Evolutionary conservation across 306 rosid genomes (phyloP).

Genomic region (Quercus gilva): DNA sequence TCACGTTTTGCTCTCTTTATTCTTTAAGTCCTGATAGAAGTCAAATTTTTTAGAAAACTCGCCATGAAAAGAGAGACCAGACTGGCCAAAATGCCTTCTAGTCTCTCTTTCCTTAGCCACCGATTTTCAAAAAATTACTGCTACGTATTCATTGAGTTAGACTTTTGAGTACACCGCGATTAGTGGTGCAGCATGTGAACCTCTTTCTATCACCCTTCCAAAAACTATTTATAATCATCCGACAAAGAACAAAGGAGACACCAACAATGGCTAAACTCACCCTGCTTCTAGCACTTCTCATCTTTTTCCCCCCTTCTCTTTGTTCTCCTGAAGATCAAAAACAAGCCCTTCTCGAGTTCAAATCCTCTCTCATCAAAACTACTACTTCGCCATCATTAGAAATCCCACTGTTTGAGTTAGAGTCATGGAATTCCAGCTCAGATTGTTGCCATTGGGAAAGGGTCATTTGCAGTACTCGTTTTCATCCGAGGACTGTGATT

Average conservation of each 20-base stretch:
- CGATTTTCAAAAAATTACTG: no score
- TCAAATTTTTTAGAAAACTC: no score
- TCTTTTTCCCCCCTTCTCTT: slow-evolving; percentile 3
- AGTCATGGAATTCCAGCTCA: slow-evolving; percentile 27
- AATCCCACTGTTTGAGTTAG: background rate
- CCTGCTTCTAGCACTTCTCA: background rate
- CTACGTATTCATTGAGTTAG: no score
- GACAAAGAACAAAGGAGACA: no score
- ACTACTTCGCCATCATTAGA: background rate
- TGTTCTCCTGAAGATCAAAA: slow-evolving; percentile 20
- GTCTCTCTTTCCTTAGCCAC: no score
- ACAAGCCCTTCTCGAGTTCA: slow-evolving; percentile 20
- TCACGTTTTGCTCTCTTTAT: no score
- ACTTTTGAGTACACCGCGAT: no score
- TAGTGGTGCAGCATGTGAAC: no score
- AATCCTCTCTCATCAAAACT: slow-evolving; percentile 6
- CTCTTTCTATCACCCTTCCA: no score
- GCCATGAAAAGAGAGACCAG: no score
- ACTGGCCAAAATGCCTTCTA: background rate
- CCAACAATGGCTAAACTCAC: slow-evolving; percentile 12
- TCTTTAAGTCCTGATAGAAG: no score
- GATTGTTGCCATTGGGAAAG: slow-evolving; percentile 32
- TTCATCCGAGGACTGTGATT: background rate
- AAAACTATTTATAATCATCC: background rate
- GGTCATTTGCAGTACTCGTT: background rate